phyloP scores from a whole-genome alignment of 768 basidiomycete genomes.

The Hirschioporus abietinus region DNA sequence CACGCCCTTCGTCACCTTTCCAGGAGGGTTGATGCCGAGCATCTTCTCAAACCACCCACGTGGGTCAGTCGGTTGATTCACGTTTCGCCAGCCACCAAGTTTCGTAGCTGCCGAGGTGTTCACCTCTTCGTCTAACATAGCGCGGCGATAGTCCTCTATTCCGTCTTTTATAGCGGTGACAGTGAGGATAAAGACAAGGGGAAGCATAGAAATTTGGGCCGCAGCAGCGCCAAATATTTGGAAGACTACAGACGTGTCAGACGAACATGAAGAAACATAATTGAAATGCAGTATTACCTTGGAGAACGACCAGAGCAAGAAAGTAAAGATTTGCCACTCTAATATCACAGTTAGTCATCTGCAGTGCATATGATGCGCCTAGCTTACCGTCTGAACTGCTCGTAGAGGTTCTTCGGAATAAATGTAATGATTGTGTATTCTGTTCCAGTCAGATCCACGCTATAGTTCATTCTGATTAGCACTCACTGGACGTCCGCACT shows the following conservation, averaged over 20 bases:
- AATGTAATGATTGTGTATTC: slow-evolving; percentile 92
- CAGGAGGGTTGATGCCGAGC: slow-evolving; percentile 66
- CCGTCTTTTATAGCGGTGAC: slow-evolving; percentile 96
- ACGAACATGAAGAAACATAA: not conserved
- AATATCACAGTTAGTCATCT: slow-evolving; percentile 12
- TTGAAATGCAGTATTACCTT: slow-evolving; percentile 42
- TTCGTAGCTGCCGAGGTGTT: slow-evolving; percentile 93
- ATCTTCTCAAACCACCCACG: slow-evolving; percentile 71
- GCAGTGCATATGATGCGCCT: slow-evolving; percentile 4
- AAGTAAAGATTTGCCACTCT: slow-evolving; percentile 94
- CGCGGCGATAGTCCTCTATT: slow-evolving; percentile 92
- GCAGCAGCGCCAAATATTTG: slow-evolving; percentile 86
- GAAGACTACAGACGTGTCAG: slow-evolving; percentile 50
- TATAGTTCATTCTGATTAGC: not conserved
- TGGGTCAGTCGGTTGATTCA: slow-evolving; percentile 78
- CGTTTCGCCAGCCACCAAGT: slow-evolving; percentile 83
- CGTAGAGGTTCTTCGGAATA: slow-evolving; percentile 88
- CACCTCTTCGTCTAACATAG: slow-evolving; percentile 82
- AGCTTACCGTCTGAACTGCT: slow-evolving; percentile 84
- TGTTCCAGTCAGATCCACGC: slow-evolving; percentile 23
- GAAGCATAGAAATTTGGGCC: slow-evolving; percentile 76
- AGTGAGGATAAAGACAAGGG: slow-evolving; percentile 77
- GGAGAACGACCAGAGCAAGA: slow-evolving; percentile 72
- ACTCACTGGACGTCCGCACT: slow-evolving; percentile 88
- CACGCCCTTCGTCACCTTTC: slow-evolving; percentile 79